Evolutionary conservation across 2,329 filamentous ascomycete genomes (phyloP).

Genomic region (Rachicladosporium sp.): DNA sequence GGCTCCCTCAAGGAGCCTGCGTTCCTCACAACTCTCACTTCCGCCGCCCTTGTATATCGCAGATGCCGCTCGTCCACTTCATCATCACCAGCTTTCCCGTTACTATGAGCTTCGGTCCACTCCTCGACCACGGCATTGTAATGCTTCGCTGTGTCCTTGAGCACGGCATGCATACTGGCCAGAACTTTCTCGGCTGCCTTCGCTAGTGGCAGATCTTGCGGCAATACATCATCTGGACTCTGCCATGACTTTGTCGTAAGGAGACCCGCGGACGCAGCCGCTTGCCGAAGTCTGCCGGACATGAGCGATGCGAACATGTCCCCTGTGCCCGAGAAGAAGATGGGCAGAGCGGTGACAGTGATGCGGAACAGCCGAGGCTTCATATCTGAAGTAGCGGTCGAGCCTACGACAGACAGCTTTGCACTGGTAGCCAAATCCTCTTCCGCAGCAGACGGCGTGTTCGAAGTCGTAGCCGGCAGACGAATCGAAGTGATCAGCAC

Average conservation of each 20-base stretch:
- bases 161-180: constrained; percentile 80
- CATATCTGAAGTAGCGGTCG: constrained; percentile 52
- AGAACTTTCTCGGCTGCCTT: constrained; percentile 75
- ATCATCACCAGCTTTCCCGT: constrained; percentile 27
- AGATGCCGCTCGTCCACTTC: constrained; percentile 42
- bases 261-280: constrained; percentile 46
- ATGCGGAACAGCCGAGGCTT: constrained; percentile 77
- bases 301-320: constrained; percentile 97
- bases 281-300: constrained; percentile 76
- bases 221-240: constrained; percentile 56
- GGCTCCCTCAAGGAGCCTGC: constrained; percentile 56
- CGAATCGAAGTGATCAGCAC: constrained; percentile 85
- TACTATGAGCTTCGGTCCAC: constrained; percentile 28
- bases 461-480: constrained; percentile 43
- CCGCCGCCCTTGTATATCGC: constrained; percentile 68
- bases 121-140: constrained; percentile 41
- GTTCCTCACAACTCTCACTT: constrained; percentile 73
- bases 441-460: constrained; percentile 23
- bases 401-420: constrained; percentile 53
- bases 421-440: constrained; percentile 9
- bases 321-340: constrained; percentile 91
- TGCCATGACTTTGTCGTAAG: constrained; percentile 55
- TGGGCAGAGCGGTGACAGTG: constrained; percentile 73
- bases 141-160: constrained; percentile 53
- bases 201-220: constrained; percentile 67